Conservation (phyloP, 2,329 filamentous ascomycete genomes). For the Cytospora chrysosperma region DNA sequence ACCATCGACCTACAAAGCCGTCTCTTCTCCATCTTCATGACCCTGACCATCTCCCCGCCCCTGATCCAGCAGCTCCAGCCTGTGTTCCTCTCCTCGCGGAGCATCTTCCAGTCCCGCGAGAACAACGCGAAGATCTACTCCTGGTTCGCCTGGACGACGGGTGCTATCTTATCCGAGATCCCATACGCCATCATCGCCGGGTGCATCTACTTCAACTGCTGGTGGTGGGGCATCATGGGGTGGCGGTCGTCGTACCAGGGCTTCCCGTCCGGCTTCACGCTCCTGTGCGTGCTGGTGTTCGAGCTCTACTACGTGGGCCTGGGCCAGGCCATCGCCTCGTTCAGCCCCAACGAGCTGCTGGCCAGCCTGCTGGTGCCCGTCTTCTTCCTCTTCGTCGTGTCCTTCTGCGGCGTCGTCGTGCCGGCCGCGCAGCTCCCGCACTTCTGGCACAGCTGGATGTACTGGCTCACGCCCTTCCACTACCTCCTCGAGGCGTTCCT, state of each 20-base stretch:
- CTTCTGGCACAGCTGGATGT: conserved; percentile 70
- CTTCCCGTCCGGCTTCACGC: conserved; percentile 48
- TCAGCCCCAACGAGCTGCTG: conserved; percentile 60
- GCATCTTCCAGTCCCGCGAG: conserved; percentile 59
- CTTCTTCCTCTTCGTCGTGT: conserved; percentile 57
- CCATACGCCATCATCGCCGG: conserved; percentile 46
- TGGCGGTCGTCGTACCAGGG: conserved; percentile 34
- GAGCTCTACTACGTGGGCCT: conserved; percentile 61
- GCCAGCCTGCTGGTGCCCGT: conserved; percentile 58
- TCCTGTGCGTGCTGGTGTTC: conserved; percentile 58
- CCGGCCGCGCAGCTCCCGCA: conserved; percentile 60
- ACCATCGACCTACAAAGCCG: conserved; percentile 52
- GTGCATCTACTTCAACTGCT: conserved; percentile 51
- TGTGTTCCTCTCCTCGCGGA: conserved; percentile 54
- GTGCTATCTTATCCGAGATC: conserved; percentile 48
- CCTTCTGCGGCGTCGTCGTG: conserved; percentile 74
- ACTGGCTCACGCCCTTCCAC: conserved; percentile 61
- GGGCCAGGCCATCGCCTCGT: conserved; percentile 63
- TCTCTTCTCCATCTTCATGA: conserved; percentile 62
- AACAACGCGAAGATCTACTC: conserved; percentile 62
- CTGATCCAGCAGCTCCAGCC: conserved; percentile 60
- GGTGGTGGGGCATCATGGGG: conserved; percentile 53
- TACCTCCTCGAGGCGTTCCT: conserved; percentile 59
- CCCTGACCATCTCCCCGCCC: conserved; percentile 60
- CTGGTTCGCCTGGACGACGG: conserved; percentile 59